Percentiles rank a stretch among this genome's conserved stretches.
Evolutionary conservation across 140 eudicot genomes (phyloP).

Genomic region (Ambrosia hybrid): DNA sequence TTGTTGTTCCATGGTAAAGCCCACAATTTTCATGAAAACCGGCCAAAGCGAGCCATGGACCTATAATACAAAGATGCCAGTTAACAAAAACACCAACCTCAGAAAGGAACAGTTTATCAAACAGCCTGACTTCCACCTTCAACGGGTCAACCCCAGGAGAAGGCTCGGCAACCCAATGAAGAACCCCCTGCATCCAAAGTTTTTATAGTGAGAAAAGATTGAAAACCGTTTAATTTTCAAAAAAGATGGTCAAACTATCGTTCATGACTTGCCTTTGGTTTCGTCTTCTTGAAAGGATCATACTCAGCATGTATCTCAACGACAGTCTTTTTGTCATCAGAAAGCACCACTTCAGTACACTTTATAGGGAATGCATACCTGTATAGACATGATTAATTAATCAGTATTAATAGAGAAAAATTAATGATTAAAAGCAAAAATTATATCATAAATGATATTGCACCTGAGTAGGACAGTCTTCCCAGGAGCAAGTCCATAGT

Average conservation of each 20-base stretch:
- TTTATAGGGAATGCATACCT: slow-evolving; percentile 93
- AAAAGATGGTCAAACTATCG: neutral
- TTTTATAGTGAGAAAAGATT: neutral
- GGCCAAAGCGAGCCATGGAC: too few species aligned
- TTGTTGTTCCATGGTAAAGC: too few species aligned
- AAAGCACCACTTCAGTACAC: slow-evolving; percentile 80
- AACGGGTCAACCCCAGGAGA: slow-evolving; percentile 84
- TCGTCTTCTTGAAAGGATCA: slow-evolving; percentile 78
- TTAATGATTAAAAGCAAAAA: neutral
- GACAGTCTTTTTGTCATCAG: slow-evolving; percentile 75
- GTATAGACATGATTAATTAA: slow-evolving; percentile 9
- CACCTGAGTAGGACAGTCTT: slow-evolving; percentile 88
- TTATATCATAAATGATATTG: neutral
- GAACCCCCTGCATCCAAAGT: slow-evolving; percentile 65
- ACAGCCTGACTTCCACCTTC: slow-evolving; percentile 89
- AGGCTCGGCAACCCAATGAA: slow-evolving; percentile 95
- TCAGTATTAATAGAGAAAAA: neutral
- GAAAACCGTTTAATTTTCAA: neutral
- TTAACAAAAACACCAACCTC: slow-evolving; percentile 51
- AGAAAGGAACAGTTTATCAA: slow-evolving; percentile 69
- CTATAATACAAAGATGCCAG: too few species aligned
- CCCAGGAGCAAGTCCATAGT: slow-evolving; percentile 97
- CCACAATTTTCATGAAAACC: too few species aligned
- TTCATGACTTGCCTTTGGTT: slow-evolving; percentile 64
- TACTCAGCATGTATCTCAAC: slow-evolving; percentile 82